Percentiles rank a stretch among this genome's conserved stretches.
These are phyloP conservation scores for Capsicum baccatum DNA, from an alignment of 257 asterid species.

Conservation along the genomic window DNA sequence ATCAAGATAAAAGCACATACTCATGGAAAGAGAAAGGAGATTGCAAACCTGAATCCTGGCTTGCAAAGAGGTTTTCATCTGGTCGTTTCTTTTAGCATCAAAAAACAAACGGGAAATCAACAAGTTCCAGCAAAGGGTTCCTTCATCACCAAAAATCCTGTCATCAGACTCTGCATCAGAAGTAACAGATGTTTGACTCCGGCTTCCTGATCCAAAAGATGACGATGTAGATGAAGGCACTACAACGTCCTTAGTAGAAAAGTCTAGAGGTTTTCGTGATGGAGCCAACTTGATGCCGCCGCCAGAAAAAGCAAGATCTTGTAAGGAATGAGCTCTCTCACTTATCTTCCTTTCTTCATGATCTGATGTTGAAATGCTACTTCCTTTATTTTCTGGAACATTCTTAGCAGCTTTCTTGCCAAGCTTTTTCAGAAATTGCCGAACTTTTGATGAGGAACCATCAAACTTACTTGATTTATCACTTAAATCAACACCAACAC, in stretches of 20 bases:
- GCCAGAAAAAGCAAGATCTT: conserved; percentile 49
- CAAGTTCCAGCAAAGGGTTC: conserved; percentile 79
- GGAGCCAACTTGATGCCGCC: conserved; percentile 49
- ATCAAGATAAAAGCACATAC: background rate
- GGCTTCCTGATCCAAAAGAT: conserved; percentile 48
- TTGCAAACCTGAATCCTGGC: conserved; percentile 72
- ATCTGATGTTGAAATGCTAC: conserved; percentile 47
- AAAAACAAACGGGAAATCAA: conserved; percentile 80
- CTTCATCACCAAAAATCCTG: conserved; percentile 65
- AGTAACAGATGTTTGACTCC: conserved; percentile 49
- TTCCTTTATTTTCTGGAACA: conserved; percentile 60
- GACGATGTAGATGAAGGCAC: conserved; percentile 50
- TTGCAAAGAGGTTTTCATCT: conserved; percentile 57
- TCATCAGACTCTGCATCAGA: conserved; percentile 62
- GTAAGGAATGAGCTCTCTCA: conserved; percentile 55
- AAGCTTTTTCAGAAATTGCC: conserved; percentile 82
- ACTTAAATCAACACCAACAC: conserved; percentile 51
- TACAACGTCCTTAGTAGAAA: conserved; percentile 47
- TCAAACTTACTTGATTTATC: conserved; percentile 71
- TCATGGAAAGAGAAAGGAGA: conserved; percentile 38
- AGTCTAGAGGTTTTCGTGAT: conserved; percentile 47
- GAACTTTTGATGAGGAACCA: conserved; percentile 83
- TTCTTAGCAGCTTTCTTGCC: conserved; percentile 73
- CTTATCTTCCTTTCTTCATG: conserved; percentile 62
- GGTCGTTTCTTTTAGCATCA: conserved; percentile 73